These are phyloP conservation scores for Oxytropis ochrocephala DNA, from an alignment of 306 rosid species.

Conservation along the genomic window DNA sequence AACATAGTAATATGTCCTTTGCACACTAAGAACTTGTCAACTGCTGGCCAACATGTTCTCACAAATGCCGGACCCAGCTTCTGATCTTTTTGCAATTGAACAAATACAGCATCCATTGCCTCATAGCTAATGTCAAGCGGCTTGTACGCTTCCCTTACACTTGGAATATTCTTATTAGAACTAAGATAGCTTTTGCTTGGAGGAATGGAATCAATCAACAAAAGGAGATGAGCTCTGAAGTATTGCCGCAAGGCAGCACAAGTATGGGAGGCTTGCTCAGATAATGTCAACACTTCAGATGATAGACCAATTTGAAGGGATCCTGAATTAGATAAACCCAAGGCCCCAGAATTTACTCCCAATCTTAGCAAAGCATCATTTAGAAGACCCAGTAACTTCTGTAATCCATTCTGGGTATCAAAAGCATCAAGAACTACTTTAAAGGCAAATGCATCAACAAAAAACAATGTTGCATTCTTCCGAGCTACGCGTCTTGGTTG, in stretches of 20 bases:
- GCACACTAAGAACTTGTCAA: conserved; percentile 64
- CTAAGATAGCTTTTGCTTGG: conserved; percentile 76
- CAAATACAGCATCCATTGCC: conserved; percentile 82
- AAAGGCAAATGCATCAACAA: conserved; percentile 83
- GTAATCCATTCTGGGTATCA: conserved; percentile 81
- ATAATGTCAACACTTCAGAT: conserved; percentile 73
- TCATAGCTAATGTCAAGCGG: conserved; percentile 87
- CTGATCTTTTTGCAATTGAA: conserved; percentile 85
- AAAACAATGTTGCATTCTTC: conserved; percentile 82
- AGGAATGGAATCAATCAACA: conserved; percentile 80
- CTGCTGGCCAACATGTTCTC: conserved; percentile 77
- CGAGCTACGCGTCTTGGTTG: conserved; percentile 80
- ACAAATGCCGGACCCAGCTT: conserved; percentile 92
- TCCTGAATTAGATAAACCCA: conserved; percentile 56
- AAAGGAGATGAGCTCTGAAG: conserved; percentile 85
- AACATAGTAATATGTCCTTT: conserved; percentile 83
- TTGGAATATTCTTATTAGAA: conserved; percentile 64
- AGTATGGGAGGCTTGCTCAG: conserved; percentile 86
- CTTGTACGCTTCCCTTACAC: conserved; percentile 80
- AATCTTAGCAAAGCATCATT: conserved; percentile 82
- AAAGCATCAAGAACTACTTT: conserved; percentile 92
- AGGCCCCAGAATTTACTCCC: conserved; percentile 67
- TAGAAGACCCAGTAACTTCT: conserved; percentile 62
- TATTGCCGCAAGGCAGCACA: conserved; percentile 85
- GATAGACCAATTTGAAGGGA: conserved; percentile 74